Percentiles rank a stretch among this genome's conserved stretches.
Evolutionary conservation across 2,329 filamentous ascomycete genomes (phyloP).

Genomic region (Apiospora saccharicola): DNA sequence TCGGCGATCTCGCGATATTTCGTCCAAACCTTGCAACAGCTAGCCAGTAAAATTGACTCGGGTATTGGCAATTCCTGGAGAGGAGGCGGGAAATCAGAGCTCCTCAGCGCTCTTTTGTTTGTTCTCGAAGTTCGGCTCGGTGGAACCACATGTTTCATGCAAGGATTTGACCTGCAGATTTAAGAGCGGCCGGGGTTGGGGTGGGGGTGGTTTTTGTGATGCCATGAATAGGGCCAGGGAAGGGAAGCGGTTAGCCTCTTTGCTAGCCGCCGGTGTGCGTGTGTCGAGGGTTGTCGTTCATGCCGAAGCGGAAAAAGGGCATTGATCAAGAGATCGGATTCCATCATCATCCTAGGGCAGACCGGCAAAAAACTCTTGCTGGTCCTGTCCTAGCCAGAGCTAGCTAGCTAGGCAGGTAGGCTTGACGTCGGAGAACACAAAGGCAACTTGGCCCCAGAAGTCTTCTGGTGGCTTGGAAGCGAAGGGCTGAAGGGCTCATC

Average conservation of each 20-base stretch:
- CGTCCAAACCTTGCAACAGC: neutral
- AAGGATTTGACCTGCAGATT: slow-evolving; percentile 18
- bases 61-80: neutral
- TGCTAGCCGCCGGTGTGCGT: neutral
- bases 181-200: slow-evolving; percentile 8
- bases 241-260: neutral
- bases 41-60: neutral
- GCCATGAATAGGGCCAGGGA: slow-evolving; percentile 1
- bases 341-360: neutral
- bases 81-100: neutral
- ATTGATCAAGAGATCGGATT: neutral
- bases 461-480: neutral
- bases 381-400: neutral
- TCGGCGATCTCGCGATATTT: neutral
- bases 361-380: neutral
- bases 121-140: slow-evolving; percentile 20
- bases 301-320: neutral
- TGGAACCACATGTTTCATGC: slow-evolving; percentile 18
- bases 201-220: slow-evolving; percentile 17
- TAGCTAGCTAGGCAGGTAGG: neutral
- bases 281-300: slow-evolving; percentile 2
- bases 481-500: slow-evolving; percentile 8
- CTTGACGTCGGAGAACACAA: neutral
- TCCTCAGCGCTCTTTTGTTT: neutral
- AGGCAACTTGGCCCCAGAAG: slow-evolving; percentile 5